These are phyloP conservation scores for Aspergillus proliferans DNA, from an alignment of 2,329 filamentous ascomycete species.

Conservation along the genomic window DNA sequence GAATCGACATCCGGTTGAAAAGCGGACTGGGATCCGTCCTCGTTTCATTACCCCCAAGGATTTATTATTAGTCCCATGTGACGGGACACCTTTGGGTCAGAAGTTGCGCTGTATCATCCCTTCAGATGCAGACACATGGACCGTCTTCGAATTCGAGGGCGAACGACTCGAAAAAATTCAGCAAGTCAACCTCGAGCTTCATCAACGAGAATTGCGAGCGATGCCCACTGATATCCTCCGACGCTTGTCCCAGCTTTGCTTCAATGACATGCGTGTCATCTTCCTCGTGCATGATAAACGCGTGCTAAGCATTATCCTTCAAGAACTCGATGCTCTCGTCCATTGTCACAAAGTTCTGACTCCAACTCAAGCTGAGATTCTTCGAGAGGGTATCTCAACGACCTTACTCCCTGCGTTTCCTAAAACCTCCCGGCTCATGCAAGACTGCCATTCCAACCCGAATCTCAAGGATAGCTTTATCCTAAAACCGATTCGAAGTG, in stretches of 20 bases:
- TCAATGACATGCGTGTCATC: conserved; percentile 16
- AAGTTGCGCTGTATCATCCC: not conserved
- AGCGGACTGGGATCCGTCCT: not conserved
- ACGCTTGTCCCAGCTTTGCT: not conserved
- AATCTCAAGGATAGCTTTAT: not conserved
- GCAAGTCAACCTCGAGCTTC: not conserved
- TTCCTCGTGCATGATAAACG: conserved; percentile 21
- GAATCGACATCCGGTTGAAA: conserved; percentile 3
- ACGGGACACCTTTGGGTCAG: too few relatives aligned
- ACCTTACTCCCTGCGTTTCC: not conserved
- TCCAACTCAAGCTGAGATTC: conserved; percentile 5
- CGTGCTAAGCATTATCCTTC: conserved; percentile 21
- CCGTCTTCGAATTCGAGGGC: not conserved
- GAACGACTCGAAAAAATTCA: not conserved
- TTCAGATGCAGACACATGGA: not conserved
- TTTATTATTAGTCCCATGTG: not conserved
- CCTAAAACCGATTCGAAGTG: not conserved
- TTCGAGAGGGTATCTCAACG: not conserved
- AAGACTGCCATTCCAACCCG: not conserved
- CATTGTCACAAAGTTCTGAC: conserved; percentile 5
- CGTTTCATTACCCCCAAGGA: conserved; percentile 3
- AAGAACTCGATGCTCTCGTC: conserved; percentile 11
- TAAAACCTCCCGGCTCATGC: not conserved
- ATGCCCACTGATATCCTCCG: not conserved
- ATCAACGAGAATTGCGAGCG: not conserved